Base-by-base conservation (phyloP, 345 rosid species). In the Brassica napus region DNA sequence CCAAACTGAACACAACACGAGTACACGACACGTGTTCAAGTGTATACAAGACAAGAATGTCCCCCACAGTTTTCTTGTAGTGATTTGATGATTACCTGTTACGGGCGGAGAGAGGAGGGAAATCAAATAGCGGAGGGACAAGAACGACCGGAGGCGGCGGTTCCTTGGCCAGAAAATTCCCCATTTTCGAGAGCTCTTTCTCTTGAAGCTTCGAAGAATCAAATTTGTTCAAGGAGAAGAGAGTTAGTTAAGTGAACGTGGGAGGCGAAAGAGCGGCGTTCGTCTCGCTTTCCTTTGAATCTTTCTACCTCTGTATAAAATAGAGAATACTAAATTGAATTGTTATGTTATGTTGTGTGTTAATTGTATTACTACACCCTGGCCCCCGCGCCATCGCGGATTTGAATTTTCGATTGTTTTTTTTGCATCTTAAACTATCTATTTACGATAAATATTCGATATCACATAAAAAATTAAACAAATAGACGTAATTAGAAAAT, bases 81-180 rank as follows among this genome's bases (percentile, higher is more conserved):
- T 32, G 6, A 32, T 32, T 32, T 32, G 1, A 32, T 32, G 37
- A 32, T 31, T 35, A 90, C 97, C 98, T 89, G 84, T 80, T 87
- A 55, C 98, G 97, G 67, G 93, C 93, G 14, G 93, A 92, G 37
- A 94, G 89, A 11, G 98, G 98, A 30, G 97, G 98, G 82, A 86
- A 94, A 70, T 92, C 98, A 78, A 92, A 92, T 73, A 92, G 93
- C 14, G 97, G 97, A 32, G 98, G 98, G 11, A 94, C 97, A 15
- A 94, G 87, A 12, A 94, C 97, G 86, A 92, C 79, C 58, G 93
- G 93, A 55, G 98, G 97, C 16, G 97, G 94, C 47, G 89, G 88
- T 65, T 88, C 89, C 79, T 88, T 88, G 18, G 6, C 2, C 32
- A 88, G 10, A 81, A 49, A 75, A 77, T 92, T 90, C 64, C 97